A percentile compares a stretch with the other conserved stretches of the same genome.
These are phyloP conservation scores for Monosporascus sp. DNA, from an alignment of 2,329 filamentous ascomycete species.

Conservation along the genomic window DNA sequence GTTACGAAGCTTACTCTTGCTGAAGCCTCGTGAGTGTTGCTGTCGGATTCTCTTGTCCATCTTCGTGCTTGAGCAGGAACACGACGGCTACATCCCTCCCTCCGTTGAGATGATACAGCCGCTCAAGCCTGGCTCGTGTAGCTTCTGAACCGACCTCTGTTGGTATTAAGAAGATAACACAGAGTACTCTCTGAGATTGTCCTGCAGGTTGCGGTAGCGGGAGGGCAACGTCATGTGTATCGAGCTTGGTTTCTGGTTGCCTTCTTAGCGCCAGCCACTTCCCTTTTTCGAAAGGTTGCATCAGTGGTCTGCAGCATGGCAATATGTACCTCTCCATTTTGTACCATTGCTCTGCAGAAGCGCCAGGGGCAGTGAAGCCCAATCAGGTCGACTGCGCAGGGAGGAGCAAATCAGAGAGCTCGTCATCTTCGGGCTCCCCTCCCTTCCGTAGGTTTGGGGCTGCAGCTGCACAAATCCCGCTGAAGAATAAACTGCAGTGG, in stretches of 20 bases:
- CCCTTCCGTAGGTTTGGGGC: not conserved
- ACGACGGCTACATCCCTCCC: conserved; percentile 36
- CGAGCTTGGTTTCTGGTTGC: conserved; percentile 35
- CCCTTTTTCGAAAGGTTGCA: not conserved
- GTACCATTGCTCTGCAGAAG: conserved; percentile 16
- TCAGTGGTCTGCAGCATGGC: not conserved
- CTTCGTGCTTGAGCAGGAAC: conserved; percentile 34
- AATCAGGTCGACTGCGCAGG: conserved; percentile 23
- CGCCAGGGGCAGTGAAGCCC: conserved; percentile 18
- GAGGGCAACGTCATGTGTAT: conserved; percentile 42
- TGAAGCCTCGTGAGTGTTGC: conserved; percentile 38
- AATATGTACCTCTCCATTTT: conserved; percentile 25
- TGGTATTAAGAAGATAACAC: conserved; percentile 36
- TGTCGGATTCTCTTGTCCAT: conserved; percentile 22
- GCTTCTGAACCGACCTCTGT: conserved; percentile 28
- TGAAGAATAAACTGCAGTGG: too few relatives aligned
- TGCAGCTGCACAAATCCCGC: too few relatives aligned
- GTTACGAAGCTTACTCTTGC: conserved; percentile 30
- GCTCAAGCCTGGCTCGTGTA: conserved; percentile 31
- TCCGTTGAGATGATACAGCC: conserved; percentile 36
- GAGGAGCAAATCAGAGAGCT: conserved; percentile 22
- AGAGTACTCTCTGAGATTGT: conserved; percentile 22
- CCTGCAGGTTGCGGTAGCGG: conserved; percentile 17
- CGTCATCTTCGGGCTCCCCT: conserved; percentile 12
- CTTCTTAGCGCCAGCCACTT: conserved; percentile 14